phyloP scores from a whole-genome alignment of 2,329 filamentous ascomycete species.

The Phoma sp. region DNA sequence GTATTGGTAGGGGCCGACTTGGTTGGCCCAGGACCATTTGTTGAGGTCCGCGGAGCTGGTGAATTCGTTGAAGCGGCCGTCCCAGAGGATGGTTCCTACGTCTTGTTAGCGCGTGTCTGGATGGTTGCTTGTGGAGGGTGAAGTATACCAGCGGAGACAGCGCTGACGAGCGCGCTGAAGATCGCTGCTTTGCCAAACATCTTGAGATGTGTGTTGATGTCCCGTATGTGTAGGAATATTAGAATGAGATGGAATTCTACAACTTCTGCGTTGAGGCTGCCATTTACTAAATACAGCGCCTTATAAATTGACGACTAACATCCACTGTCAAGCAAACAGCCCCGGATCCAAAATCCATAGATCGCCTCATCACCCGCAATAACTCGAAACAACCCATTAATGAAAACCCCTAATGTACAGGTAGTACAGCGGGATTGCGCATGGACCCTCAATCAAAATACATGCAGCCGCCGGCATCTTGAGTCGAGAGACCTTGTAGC shows the following conservation, averaged over 20 bases:
- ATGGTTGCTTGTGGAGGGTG: background rate
- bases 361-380: constrained; percentile 19
- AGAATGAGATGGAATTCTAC: background rate
- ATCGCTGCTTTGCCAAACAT: constrained; percentile 44
- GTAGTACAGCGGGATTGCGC: constrained; percentile 23
- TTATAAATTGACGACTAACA: background rate
- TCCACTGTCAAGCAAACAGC: constrained; percentile 17
- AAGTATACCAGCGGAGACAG: constrained; percentile 40
- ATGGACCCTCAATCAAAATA: constrained; percentile 42
- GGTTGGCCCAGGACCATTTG: constrained; percentile 71
- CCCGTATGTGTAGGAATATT: background rate
- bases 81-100: constrained; percentile 64
- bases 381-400: constrained; percentile 26
- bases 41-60: constrained; percentile 61
- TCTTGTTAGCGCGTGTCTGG: background rate
- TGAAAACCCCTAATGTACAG: constrained; percentile 16
- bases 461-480: constrained; percentile 38
- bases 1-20: constrained; percentile 75
- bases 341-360: constrained; percentile 13
- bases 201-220: background rate
- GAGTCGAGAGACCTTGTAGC: constrained; percentile 27
- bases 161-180: constrained; percentile 39
- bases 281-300: constrained; percentile 29
- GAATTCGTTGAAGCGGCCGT: constrained; percentile 70
- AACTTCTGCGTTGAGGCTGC: too few species aligned